Evolutionary conservation across 2,329 filamentous ascomycete genomes (phyloP).

Genomic region (Fusarium temperatum): DNA sequence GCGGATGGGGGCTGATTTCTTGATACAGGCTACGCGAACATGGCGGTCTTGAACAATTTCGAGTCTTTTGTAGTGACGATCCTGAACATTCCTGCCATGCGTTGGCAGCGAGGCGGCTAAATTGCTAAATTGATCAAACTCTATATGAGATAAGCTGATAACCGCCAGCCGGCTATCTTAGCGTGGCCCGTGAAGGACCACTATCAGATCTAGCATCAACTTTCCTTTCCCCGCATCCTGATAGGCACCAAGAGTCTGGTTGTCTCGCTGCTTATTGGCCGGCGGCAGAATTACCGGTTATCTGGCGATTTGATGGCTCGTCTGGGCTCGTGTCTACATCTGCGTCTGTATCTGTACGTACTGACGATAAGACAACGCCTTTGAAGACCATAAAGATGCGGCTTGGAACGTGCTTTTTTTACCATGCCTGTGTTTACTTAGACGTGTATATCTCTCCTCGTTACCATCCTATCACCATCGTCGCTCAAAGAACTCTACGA

Average conservation of each 20-base stretch:
- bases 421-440: not conserved
- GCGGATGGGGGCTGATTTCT: not conserved
- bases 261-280: not conserved
- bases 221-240: not conserved
- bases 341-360: not conserved
- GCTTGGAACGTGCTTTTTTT: not conserved
- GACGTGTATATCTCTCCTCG: not conserved
- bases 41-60: not conserved
- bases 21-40: not conserved
- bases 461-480: not conserved
- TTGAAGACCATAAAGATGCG: not conserved
- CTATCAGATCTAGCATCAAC: not conserved
- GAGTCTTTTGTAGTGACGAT: not conserved
- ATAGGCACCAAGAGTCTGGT: not conserved
- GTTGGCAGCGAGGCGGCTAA: not conserved
- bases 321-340: not conserved
- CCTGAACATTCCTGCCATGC: not conserved
- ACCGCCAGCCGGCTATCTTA: not conserved
- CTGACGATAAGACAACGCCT: not conserved
- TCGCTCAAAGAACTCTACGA: not conserved
- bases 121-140: not conserved
- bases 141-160: not conserved
- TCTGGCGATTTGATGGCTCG: not conserved
- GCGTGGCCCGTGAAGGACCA: accelerated
- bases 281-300: not conserved